Base-by-base conservation (phyloP, 805 yeast genomes). In the Yamadazyma akitaensis region DNA sequence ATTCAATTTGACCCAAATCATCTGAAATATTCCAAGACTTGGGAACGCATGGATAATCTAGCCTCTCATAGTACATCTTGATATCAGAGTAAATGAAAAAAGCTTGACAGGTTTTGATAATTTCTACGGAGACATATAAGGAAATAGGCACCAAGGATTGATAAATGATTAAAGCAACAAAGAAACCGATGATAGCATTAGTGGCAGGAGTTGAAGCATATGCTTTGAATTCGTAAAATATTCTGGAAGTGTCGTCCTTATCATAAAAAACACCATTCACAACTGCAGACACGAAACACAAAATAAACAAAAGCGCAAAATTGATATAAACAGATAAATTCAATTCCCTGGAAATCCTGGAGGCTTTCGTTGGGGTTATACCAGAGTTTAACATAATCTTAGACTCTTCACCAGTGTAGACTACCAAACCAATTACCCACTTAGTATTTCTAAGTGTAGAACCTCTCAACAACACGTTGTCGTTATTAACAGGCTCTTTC, bases 1-100 rank as follows among this genome's bases (percentile, higher is more conserved):
- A 86, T 62, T 86, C 94, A 49, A 86, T 82, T 61, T 86, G 95
- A 16, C 95, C 95, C 52, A 86, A 72, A 62, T 86, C 95, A 64
- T 86, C 95, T 5, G 90, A 83, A 38, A 86, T 83, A 51, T 82
- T 82, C 95, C 95, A 86, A 0, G 91, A 78, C 56, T 85, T 85
- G 2, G 95, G 92, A 1, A 82, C 76, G 62, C 92, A 85, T 0
- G 92, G 90, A 58, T 79, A 84, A 63, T 87, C 90, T 40, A 84
- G 66, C 46, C 64, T 74, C 43, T 75, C 82, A 56, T 85, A 83
- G 59, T 86, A 87, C 84, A 86, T 81, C 48, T 77, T 73, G 24
- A 74, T 67, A 61, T 86, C 95, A 2, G 85, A 76, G 61, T 77
- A 84, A 52, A 86, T 87, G 67, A 85, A 85, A 52, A 72, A 82